Evolutionary conservation across 106 monocot genomes (phyloP), one percentile per base, ranked within the genome.

Genomic region (Triglochin maritima): DNA sequence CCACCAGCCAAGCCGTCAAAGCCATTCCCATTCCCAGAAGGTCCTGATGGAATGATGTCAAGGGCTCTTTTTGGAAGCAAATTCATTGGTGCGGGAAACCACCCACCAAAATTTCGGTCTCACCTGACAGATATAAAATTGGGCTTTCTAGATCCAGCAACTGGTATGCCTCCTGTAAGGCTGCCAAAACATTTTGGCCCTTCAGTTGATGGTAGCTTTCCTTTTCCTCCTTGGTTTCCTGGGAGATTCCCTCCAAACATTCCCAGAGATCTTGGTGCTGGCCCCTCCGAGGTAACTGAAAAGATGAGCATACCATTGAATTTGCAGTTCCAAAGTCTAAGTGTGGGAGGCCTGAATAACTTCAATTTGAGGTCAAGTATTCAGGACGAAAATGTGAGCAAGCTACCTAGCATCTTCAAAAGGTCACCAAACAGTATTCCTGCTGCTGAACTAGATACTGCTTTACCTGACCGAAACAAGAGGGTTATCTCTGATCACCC

Each of bases 51-150:
- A 52, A 87, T 87, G 82, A 85, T 87, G 87, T 57, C 74, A 57
- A 74, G 79, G 57, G 85, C 90, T 50, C 66, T 90, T 9, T 60
- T 78, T 76, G 90, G 87, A 50, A 88, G 93, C 67, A 84, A 75
- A 75, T 82, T 86, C 67, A 53, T 78, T 13, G 56, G 56, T 68
- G 41, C 64, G 68, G 84, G 78, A 17, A 62, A 53, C 5, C 85
- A 89, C 17, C 74, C 77, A 11, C 80, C 90, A 0, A 77, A 68
- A 57, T 83, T 79, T 50, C 83, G 62, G 12, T 90, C 90, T 47
- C 95, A 95, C 59, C 69, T 95, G 47, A 87, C 85, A 49, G 95
- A 95, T 50, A 95, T 95, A 46, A 80, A 83, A 70, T 79, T 90
- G 68, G 82, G 82, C 4, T 77, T 44, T 69, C 67, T 77, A 3